A percentile compares a stretch with the other conserved stretches of the same genome.
Conservation (phyloP, 1,284 basidiomycete species). For the Anthracocystis setariae region DNA sequence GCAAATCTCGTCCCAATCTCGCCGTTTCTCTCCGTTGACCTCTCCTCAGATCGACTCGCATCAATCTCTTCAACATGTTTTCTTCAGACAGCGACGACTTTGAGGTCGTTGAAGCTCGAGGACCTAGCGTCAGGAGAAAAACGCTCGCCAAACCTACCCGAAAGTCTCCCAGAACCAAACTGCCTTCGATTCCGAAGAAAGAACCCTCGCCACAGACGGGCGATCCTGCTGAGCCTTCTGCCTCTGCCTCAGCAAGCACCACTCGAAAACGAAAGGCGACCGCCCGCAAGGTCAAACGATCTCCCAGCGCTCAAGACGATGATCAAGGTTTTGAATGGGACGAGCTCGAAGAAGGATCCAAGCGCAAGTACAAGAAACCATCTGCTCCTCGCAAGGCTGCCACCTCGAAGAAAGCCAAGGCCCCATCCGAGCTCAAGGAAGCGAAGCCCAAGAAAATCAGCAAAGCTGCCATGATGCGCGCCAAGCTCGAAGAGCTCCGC, state of each 20-base stretch:
- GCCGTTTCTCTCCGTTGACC: neutral
- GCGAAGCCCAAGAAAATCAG: conserved; percentile 26
- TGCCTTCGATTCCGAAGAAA: conserved; percentile 20
- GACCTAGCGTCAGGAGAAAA: conserved; percentile 5
- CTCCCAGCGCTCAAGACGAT: neutral
- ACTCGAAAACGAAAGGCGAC: conserved; percentile 14
- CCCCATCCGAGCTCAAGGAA: conserved; percentile 7
- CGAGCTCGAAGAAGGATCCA: conserved; percentile 31
- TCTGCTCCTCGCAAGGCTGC: conserved; percentile 5
- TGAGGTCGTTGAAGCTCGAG: conserved; percentile 7
- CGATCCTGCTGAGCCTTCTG: neutral
- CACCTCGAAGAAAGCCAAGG: conserved; percentile 4
- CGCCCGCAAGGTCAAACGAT: conserved; percentile 5
- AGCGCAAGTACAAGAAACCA: conserved; percentile 24
- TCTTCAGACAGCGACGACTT: conserved; percentile 10
- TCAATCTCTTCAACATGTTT: neutral
- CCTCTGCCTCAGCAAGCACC: neutral
- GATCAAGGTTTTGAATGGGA: conserved; percentile 10
- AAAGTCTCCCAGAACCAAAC: conserved; percentile 13
- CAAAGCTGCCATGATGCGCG: conserved; percentile 19
- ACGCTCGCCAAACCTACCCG: conserved; percentile 3
- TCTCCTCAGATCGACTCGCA: neutral
- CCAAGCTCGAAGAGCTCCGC: conserved; percentile 29
- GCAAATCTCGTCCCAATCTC: neutral
- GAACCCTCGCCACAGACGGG: conserved; percentile 1